Percentiles rank a stretch among this genome's conserved stretches.
These are phyloP conservation scores for Fusarium poae DNA, from an alignment of 2,329 filamentous ascomycete species.

Conservation along the genomic window DNA sequence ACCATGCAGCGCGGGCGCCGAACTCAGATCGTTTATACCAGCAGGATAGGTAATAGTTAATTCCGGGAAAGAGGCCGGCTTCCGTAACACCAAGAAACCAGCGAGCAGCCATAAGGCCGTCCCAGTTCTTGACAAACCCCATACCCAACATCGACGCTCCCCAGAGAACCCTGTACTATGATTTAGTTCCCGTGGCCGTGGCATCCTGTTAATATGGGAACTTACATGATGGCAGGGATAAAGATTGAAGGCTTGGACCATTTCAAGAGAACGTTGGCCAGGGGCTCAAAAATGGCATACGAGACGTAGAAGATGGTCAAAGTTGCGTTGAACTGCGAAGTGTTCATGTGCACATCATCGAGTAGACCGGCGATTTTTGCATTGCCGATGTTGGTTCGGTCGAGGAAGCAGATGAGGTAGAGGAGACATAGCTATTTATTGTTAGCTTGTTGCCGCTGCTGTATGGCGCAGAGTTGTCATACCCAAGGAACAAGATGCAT, in stretches of 20 bases:
- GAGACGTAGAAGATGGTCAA: constrained; percentile 90
- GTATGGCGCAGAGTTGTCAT: constrained; percentile 33
- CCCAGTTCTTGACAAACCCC: constrained; percentile 74
- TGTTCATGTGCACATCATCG: constrained; percentile 71
- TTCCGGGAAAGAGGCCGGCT: constrained; percentile 80
- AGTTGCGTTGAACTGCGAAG: constrained; percentile 77
- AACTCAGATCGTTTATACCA: constrained; percentile 88
- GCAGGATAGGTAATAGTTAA: constrained; percentile 84
- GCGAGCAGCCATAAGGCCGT: constrained; percentile 73
- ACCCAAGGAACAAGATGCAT: constrained; percentile 71
- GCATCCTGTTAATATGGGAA: constrained; percentile 38
- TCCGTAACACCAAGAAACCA: constrained; percentile 81
- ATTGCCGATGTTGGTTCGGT: constrained; percentile 82
- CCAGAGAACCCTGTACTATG: constrained; percentile 67
- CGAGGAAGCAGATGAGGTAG: constrained; percentile 80
- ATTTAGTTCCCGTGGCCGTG: neutral
- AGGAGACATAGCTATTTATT: constrained; percentile 70
- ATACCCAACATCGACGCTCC: constrained; percentile 77
- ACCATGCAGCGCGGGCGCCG: constrained; percentile 82
- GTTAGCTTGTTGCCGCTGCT: neutral
- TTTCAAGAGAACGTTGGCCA: constrained; percentile 87
- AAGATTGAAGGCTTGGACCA: constrained; percentile 81
- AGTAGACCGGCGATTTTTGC: constrained; percentile 70
- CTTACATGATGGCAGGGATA: constrained; percentile 83
- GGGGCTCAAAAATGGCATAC: constrained; percentile 81